Evolutionary conservation across 2,329 filamentous ascomycete species (phyloP), one percentile per base, ranked within the genome.

Genomic region (Fulvia fulva): DNA sequence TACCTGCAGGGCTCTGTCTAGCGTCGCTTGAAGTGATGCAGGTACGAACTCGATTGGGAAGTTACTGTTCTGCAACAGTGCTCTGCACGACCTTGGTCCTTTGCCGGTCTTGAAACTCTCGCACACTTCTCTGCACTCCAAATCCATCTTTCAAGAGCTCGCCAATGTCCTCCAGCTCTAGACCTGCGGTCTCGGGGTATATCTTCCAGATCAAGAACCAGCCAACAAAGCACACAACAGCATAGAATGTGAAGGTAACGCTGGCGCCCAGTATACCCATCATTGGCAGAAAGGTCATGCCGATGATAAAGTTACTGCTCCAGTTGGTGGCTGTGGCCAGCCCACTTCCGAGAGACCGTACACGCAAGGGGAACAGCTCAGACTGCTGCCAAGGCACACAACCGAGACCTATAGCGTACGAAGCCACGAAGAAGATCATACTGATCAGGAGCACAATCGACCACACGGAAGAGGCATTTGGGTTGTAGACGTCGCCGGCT

Each of bases 301-400:
- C 92, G 1, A 97, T 81, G 19, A 94, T 73, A 59, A 95, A 94
- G 71, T 97, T 97, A 23, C 88, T 86, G 3, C 82, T 83, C 93
- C 93, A 97, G 69, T 89, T 97, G 6, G 90, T 95, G 5, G 87
- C 87, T 7, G 92, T 93, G 1, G 88, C 83, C 5, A 90, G 73
- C 0, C 86, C 86, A 58, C 87, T 89, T 26, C 89, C 90, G 1
- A 90, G 74, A 4, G 87, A 86, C 51, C 89, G 85, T 47, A 91
- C 88, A 28, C 81, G 81, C 50, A 92, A 79, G 0, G 91, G 89
- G 70, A 97, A 97, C 16, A 71, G 82, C 76, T 97, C 93, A 66
- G 87, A 90, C 76, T 96, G 92, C 81, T 96, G 93, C 93, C 93
- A 97, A 0, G 93, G 92, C 2, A 97, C 91, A 67, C 91, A 95